Conservation (phyloP, 768 basidiomycete species). For the Russula olivacea region DNA sequence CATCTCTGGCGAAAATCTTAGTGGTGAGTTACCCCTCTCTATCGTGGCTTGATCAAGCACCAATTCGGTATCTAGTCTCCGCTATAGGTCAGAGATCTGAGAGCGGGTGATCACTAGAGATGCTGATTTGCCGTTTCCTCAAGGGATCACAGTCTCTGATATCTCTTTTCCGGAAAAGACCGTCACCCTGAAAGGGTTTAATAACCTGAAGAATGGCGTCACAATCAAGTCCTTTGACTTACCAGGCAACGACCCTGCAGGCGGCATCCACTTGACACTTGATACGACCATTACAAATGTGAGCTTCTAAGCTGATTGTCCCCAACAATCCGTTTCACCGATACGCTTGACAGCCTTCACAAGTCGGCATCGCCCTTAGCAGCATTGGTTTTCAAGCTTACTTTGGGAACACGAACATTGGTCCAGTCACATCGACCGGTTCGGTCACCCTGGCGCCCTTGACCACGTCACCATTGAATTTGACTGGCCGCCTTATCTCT, state of each 20-base stretch:
- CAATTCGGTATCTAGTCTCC: slow-evolving; percentile 35
- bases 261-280: slow-evolving; percentile 63
- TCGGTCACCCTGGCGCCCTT: slow-evolving; percentile 50
- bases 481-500: slow-evolving; percentile 60
- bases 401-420: slow-evolving; percentile 49
- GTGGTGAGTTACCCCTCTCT: slow-evolving; percentile 37
- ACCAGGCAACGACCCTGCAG: slow-evolving; percentile 62
- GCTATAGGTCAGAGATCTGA: slow-evolving; percentile 45
- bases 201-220: slow-evolving; percentile 58
- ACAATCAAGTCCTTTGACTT: slow-evolving; percentile 62
- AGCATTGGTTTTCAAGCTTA: slow-evolving; percentile 58
- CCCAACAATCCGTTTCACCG: slow-evolving; percentile 4
- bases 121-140: not conserved
- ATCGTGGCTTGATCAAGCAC: not conserved
- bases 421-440: slow-evolving; percentile 47
- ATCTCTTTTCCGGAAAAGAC: slow-evolving; percentile 51
- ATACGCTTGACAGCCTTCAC: slow-evolving; percentile 48
- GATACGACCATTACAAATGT: slow-evolving; percentile 57
- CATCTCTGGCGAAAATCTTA: slow-evolving; percentile 58
- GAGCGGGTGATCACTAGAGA: not conserved
- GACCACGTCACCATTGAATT: slow-evolving; percentile 45
- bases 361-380: slow-evolving; percentile 63
- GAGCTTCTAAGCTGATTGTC: slow-evolving; percentile 25
- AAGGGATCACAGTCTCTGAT: slow-evolving; percentile 53
- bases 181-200: slow-evolving; percentile 64